phyloP scores from a whole-genome alignment of 2,329 filamentous ascomycete genomes.

The Fusarium nurragi region DNA sequence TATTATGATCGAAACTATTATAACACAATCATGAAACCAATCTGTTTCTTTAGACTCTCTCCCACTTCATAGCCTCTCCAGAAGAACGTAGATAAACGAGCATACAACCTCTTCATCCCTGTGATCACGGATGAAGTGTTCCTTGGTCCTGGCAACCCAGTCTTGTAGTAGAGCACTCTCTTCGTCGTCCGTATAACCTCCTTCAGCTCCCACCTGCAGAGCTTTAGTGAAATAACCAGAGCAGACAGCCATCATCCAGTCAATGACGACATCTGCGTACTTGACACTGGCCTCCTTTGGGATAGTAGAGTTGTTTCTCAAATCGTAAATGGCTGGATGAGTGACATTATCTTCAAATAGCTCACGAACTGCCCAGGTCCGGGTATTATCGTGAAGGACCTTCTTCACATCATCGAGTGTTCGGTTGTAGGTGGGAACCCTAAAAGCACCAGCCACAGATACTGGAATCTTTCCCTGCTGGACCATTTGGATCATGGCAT shows the following conservation, averaged over 20 bases:
- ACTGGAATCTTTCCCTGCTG: neutral
- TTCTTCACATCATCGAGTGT: neutral
- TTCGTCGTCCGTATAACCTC: neutral
- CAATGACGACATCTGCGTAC: neutral
- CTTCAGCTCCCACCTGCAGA: neutral
- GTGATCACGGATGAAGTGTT: neutral
- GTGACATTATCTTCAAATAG: neutral
- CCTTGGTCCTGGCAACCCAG: neutral
- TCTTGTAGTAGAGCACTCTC: neutral
- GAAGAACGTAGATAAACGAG: neutral
- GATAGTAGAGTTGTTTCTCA: rapidly evolving
- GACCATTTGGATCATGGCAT: constrained; percentile 5
- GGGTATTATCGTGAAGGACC: neutral
- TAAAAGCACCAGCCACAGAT: neutral
- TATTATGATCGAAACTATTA: too few relatives aligned
- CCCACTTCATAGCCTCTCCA: neutral
- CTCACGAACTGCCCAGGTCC: neutral
- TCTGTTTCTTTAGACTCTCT: too few relatives aligned
- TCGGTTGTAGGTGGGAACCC: neutral
- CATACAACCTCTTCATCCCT: neutral
- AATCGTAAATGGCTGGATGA: neutral
- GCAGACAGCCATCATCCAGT: constrained; percentile 13
- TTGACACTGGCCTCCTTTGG: neutral
- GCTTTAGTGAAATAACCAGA: constrained; percentile 2
- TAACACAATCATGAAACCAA: too few relatives aligned